Conservation (phyloP, 1,284 basidiomycete species). For the Ustilago loliicola region DNA sequence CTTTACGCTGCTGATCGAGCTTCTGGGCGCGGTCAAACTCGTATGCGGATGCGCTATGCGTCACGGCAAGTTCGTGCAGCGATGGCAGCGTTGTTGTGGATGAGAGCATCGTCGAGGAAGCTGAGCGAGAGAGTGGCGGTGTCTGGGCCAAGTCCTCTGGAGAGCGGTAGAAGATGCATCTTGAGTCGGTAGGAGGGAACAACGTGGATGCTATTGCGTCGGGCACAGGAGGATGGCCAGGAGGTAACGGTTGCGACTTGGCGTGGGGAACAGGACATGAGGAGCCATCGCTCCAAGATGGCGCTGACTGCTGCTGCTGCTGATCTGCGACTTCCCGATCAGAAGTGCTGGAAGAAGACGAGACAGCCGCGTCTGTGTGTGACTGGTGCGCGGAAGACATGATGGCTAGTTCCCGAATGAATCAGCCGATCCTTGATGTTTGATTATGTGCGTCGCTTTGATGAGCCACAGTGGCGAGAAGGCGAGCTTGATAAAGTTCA, state of each 20-base stretch:
- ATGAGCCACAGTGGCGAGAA: conserved; percentile 2
- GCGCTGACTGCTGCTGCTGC: conserved; percentile 15
- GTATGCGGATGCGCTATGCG: conserved; percentile 37
- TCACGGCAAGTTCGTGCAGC: conserved; percentile 46
- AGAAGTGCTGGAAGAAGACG: conserved; percentile 3
- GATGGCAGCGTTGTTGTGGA: conserved; percentile 41
- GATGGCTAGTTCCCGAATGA: conserved; percentile 2
- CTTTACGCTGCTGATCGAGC: conserved; percentile 50
- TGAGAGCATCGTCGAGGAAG: conserved; percentile 42
- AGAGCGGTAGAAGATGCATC: conserved; percentile 68
- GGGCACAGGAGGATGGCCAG: conserved; percentile 66
- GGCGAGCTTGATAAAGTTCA: background rate
- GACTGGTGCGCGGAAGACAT: conserved; percentile 26
- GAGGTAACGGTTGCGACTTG: conserved; percentile 64
- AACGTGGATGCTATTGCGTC: conserved; percentile 56
- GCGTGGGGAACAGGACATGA: conserved; percentile 68
- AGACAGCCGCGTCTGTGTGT: conserved; percentile 4
- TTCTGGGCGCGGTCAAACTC: conserved; percentile 49
- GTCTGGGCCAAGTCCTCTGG: conserved; percentile 61
- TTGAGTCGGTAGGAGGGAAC: conserved; percentile 60
- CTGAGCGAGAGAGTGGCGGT: conserved; percentile 57
- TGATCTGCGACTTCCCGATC: background rate
- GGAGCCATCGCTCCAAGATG: conserved; percentile 48
- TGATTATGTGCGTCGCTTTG: background rate
- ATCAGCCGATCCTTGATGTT: conserved; percentile 4